Percentiles rank a stretch among this genome's conserved stretches.
These are phyloP conservation scores for Ophiostoma angusticollis DNA, from an alignment of 2,329 filamentous ascomycete species.

Conservation along the genomic window DNA sequence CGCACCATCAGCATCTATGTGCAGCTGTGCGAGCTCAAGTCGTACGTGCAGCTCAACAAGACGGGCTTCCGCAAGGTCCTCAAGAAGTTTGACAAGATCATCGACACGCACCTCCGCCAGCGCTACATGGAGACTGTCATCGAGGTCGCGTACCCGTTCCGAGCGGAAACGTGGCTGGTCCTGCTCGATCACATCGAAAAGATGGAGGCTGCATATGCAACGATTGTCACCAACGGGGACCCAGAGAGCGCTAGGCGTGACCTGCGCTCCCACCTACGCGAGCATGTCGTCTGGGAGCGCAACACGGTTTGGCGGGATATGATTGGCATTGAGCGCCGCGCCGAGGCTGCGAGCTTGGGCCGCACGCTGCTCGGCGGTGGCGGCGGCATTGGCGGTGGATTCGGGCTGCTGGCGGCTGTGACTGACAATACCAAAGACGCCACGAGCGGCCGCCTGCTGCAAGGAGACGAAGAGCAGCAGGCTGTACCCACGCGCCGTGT, in stretches of 20 bases:
- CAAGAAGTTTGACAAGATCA: slow-evolving; percentile 97
- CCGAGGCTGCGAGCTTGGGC: slow-evolving; percentile 85
- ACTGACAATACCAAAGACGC: slow-evolving; percentile 30
- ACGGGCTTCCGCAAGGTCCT: slow-evolving; percentile 93
- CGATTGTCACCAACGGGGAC: slow-evolving; percentile 73
- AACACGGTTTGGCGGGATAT: slow-evolving; percentile 99
- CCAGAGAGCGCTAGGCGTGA: slow-evolving; percentile 66
- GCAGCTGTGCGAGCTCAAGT: slow-evolving; percentile 86
- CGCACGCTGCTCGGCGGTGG: slow-evolving; percentile 61
- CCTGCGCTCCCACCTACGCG: slow-evolving; percentile 75
- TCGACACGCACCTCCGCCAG: slow-evolving; percentile 67
- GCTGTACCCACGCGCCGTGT: slow-evolving; percentile 26
- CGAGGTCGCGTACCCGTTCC: slow-evolving; percentile 70
- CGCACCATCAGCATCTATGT: slow-evolving; percentile 80
- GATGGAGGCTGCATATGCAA: slow-evolving; percentile 70
- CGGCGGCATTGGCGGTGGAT: slow-evolving; percentile 1
- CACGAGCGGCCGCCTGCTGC: slow-evolving; percentile 55
- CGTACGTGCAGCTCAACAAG: slow-evolving; percentile 88
- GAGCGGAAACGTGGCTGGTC: slow-evolving; percentile 52
- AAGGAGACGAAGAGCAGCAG: slow-evolving; percentile 65
- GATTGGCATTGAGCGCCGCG: slow-evolving; percentile 93
- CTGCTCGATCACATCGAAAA: slow-evolving; percentile 59
- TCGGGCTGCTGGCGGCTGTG: slow-evolving; percentile 11
- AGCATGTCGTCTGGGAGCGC: slow-evolving; percentile 97
- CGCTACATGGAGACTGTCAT: slow-evolving; percentile 65